Conservation (phyloP, 2,329 filamentous ascomycete genomes). For the Acrocalymma vagum region DNA sequence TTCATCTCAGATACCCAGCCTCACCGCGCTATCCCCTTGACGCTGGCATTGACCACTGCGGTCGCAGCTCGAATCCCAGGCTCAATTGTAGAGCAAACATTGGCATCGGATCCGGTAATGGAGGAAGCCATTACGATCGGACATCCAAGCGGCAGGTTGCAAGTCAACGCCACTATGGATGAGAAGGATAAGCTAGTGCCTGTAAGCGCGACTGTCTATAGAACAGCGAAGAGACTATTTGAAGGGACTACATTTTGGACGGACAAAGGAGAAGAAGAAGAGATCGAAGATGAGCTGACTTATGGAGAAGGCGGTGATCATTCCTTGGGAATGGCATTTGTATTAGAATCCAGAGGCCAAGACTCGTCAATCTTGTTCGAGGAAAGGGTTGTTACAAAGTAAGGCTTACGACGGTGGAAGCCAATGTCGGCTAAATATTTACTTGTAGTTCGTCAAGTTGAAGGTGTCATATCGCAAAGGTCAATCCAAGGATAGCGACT, state of each 20-base stretch:
- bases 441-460: too few species aligned
- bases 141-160: constrained; percentile 48
- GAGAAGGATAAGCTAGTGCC: constrained; percentile 28
- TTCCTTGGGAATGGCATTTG: constrained; percentile 32
- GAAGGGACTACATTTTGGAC: constrained; percentile 42
- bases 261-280: constrained; percentile 9
- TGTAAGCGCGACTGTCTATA: constrained; percentile 41
- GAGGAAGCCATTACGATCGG: constrained; percentile 47
- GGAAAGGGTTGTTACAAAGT: too few species aligned
- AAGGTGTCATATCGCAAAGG: too few species aligned
- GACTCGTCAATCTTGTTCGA: constrained; percentile 17
- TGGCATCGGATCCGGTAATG: constrained; percentile 33
- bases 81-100: constrained; percentile 43
- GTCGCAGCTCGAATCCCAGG: constrained; percentile 48
- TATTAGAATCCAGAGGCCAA: constrained; percentile 21
- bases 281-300: neutral
- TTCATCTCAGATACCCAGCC: constrained; percentile 55
- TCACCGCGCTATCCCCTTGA: constrained; percentile 54
- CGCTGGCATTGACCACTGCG: constrained; percentile 53
- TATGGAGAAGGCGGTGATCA: constrained; percentile 19
- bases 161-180: constrained; percentile 45
- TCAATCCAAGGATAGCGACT: too few species aligned
- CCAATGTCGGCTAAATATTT: too few species aligned
- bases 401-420: too few species aligned
- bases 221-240: constrained; percentile 48